phyloP scores from a whole-genome alignment of 331 rosid genomes.

The Saraca asoca region DNA sequence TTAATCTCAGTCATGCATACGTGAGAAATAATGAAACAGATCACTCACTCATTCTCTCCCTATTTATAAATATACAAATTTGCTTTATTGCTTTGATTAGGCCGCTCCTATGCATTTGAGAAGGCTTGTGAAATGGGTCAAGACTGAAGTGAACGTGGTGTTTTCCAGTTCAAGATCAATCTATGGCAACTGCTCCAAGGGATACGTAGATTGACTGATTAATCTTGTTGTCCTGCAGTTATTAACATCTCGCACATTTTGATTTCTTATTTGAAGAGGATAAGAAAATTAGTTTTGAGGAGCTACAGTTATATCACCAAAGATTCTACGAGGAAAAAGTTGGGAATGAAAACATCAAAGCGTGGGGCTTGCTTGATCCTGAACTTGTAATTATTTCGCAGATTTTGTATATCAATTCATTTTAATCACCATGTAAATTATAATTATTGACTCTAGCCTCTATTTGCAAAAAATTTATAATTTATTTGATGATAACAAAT shows the following conservation, averaged over 20 bases:
- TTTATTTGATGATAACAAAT: no score
- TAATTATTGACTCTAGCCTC: no score
- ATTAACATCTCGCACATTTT: slow-evolving; percentile 18
- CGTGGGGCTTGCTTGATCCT: slow-evolving; percentile 60
- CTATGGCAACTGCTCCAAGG: slow-evolving; percentile 69
- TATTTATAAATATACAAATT: neutral
- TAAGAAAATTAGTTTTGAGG: slow-evolving; percentile 49
- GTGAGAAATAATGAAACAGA: no score
- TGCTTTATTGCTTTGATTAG: slow-evolving; percentile 43
- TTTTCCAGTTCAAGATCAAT: slow-evolving; percentile 84
- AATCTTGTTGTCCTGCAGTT: slow-evolving; percentile 30
- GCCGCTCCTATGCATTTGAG: slow-evolving; percentile 84
- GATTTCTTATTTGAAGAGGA: slow-evolving; percentile 1
- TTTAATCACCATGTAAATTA: no score
- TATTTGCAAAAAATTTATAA: no score
- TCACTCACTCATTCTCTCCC: no score
- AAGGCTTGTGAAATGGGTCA: slow-evolving; percentile 75
- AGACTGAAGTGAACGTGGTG: slow-evolving; percentile 84
- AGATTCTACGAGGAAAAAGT: slow-evolving; percentile 57
- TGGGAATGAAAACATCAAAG: slow-evolving; percentile 59
- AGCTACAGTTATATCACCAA: slow-evolving; percentile 58
- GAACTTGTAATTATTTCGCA: neutral
- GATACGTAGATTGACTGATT: slow-evolving; percentile 42
- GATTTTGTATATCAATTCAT: no score
- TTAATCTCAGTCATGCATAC: no score